These are phyloP conservation scores for Wickerhamomyces bisporus DNA, from an alignment of 805 yeast species.

Conservation along the genomic window DNA sequence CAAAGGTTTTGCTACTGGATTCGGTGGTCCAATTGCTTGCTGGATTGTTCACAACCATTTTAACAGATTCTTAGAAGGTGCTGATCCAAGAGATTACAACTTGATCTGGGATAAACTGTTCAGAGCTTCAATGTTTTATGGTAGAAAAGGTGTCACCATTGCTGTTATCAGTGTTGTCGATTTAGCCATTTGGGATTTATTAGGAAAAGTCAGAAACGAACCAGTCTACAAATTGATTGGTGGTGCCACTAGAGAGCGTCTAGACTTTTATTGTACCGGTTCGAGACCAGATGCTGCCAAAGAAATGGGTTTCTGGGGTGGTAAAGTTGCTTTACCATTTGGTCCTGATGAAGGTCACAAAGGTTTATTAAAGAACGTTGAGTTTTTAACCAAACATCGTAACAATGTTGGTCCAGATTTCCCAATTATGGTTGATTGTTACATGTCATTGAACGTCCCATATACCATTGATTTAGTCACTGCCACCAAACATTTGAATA, in stretches of 20 bases:
- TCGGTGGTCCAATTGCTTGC: slow-evolving; percentile 48
- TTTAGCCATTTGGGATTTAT: slow-evolving; percentile 45
- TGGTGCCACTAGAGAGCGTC: slow-evolving; percentile 41
- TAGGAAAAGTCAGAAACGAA: slow-evolving; percentile 44
- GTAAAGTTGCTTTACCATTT: slow-evolving; percentile 45
- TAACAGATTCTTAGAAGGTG: slow-evolving; percentile 39
- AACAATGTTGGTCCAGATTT: slow-evolving; percentile 45
- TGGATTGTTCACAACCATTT: slow-evolving; percentile 44
- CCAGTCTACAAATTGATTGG: slow-evolving; percentile 50
- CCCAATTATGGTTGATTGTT: slow-evolving; percentile 50
- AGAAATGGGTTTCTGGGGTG: slow-evolving; percentile 49
- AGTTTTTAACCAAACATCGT: slow-evolving; percentile 39
- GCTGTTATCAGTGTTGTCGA: slow-evolving; percentile 45
- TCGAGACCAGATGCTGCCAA: slow-evolving; percentile 43
- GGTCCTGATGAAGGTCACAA: slow-evolving; percentile 47
- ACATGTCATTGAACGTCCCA: slow-evolving; percentile 46
- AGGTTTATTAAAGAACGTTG: slow-evolving; percentile 41
- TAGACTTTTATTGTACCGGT: slow-evolving; percentile 47
- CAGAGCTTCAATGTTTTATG: slow-evolving; percentile 46
- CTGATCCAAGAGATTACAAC: slow-evolving; percentile 43
- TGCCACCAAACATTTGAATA: slow-evolving; percentile 40
- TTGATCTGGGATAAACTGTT: slow-evolving; percentile 44
- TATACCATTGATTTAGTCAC: slow-evolving; percentile 40
- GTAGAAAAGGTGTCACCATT: slow-evolving; percentile 43
- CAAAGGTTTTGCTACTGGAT: slow-evolving; percentile 46